A percentile compares a stretch with the other conserved stretches of the same genome.
Conservation (phyloP, 2,329 filamentous ascomycete species). For the Pseudogymnoascus sp. region DNA sequence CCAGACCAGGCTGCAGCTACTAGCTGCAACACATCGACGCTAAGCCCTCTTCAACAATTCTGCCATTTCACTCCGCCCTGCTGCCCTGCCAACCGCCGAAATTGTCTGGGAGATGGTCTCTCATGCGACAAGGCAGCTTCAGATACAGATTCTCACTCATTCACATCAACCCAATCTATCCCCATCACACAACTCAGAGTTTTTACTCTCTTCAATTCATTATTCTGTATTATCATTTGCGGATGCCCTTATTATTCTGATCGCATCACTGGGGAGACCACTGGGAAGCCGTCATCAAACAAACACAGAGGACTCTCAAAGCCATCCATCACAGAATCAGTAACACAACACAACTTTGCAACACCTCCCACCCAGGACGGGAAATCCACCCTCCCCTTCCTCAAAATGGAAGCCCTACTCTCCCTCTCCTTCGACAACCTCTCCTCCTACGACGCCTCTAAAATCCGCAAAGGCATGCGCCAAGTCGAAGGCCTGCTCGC, state of each 20-base stretch:
- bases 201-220: slow-evolving; percentile 22
- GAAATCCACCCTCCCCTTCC: neutral
- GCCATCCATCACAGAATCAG: slow-evolving; percentile 13
- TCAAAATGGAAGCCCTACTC: slow-evolving; percentile 76
- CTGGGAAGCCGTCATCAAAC: neutral
- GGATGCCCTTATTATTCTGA: neutral
- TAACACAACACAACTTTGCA: neutral
- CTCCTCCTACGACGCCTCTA: slow-evolving; percentile 80
- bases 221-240: slow-evolving; percentile 22
- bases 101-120: neutral
- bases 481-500: slow-evolving; percentile 91
- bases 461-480: slow-evolving; percentile 86
- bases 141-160: neutral
- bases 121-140: neutral
- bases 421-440: slow-evolving; percentile 95
- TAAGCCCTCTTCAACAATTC: neutral
- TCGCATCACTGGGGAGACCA: neutral
- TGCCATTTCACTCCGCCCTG: neutral
- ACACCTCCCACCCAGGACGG: neutral
- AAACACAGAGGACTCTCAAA: slow-evolving; percentile 12
- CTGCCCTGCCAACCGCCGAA: neutral
- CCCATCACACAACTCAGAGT: neutral
- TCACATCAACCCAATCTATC: neutral
- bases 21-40: neutral
- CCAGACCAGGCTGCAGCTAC: neutral